Evolutionary conservation across 495 filamentous ascomycete species (phyloP), one percentile per base, ranked within the genome.

Genomic region (Aspergillus bertholletiae): DNA sequence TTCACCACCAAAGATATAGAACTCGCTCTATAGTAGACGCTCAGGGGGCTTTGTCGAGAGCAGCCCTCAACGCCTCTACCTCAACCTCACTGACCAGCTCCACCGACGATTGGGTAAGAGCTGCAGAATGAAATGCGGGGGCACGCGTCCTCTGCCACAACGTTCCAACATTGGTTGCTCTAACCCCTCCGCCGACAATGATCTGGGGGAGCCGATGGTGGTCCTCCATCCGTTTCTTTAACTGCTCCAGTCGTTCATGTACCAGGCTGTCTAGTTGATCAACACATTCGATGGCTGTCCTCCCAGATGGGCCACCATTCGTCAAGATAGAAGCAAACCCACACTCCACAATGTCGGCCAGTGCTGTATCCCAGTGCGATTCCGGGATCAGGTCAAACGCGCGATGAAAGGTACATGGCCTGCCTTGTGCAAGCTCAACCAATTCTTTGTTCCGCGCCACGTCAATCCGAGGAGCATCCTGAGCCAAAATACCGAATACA

Each of bases 391-490:
- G 56, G 54, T 82, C 79, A 64, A 83, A 79, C 2, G 79, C 79
- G 15, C 78, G 72, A 54, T 81, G 79, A 46, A 83, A 83, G 13
- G 79, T 83, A 58, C 78, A 83, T 5, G 74, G 74, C 9, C 63
- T 59, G 0, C 72, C 69, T 2, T 51, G 57, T 1, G 79, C 78
- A 7, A 67, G 54, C 32, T 47, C 32, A 1, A 81, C 71, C 37
- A 83, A 61, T 30, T 66, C 60, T 47, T 57, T 62, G 43, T 74
- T 77, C 23, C 65, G 58, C 5, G 48, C 45, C 6, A 59, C 51
- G 50, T 83, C 74, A 7, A 83, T 62, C 55, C 53, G 20, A 15
- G 49, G 57, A 7, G 43, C 17, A 2, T 2, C 7, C 13, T 23
- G 35, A 6, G 44, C 50, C 7, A 81, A 54, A 27, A 80, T 67